Conservation (phyloP, 2,329 filamentous ascomycete species). For the Epichloe typhina region DNA sequence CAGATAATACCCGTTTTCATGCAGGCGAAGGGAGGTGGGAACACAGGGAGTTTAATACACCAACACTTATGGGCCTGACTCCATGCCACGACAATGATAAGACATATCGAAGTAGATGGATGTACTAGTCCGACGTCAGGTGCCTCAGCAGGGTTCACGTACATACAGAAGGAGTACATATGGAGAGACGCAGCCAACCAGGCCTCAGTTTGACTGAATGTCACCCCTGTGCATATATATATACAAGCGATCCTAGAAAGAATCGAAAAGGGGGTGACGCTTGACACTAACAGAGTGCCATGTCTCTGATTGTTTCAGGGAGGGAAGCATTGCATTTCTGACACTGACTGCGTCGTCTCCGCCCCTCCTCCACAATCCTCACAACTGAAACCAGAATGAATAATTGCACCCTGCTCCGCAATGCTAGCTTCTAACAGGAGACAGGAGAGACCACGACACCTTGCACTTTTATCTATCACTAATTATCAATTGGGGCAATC, state of each 20-base stretch:
- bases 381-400: not conserved
- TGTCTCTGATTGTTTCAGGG: not conserved
- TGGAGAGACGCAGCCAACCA: not conserved
- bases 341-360: not conserved
- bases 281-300: not conserved
- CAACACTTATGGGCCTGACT: not conserved
- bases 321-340: not conserved
- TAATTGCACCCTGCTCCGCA: not conserved
- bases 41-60: not conserved
- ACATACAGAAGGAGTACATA: not conserved
- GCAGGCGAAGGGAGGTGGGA: not conserved
- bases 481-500: no score
- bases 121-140: not conserved
- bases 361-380: not conserved
- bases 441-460: not conserved
- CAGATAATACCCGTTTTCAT: not conserved
- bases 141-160: not conserved
- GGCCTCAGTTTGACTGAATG: not conserved
- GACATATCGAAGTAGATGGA: not conserved
- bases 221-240: not conserved
- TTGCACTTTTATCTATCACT: no score
- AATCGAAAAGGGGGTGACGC: not conserved
- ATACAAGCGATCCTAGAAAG: not conserved
- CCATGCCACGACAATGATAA: no score
- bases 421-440: not conserved